Base-by-base conservation (phyloP, 2,329 filamentous ascomycete species). In the Aureobasidium vineae region DNA sequence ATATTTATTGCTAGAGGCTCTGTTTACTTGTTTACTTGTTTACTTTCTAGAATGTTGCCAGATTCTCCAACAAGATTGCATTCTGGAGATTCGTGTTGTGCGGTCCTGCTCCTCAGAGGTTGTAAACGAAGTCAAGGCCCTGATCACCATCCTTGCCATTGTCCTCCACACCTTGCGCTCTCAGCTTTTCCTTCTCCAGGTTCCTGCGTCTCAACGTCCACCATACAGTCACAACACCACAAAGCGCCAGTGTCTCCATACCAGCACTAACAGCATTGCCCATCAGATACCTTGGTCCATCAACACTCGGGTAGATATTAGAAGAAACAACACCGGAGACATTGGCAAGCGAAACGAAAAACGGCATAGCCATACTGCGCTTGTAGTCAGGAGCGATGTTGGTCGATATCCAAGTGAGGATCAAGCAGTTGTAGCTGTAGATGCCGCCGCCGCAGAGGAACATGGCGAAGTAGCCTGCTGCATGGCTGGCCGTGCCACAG, bases 381-480 rank as follows among this genome's bases (percentile, higher is more conserved):
- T 77, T 77, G 43, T 68, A 71, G 60, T 77, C 74, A 3, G 74
- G 74, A 11, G 72, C 67, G 7, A 74, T 63, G 63, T 75, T 77
- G 54, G 72, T 77, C 3, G 74, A 65, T 16, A 76, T 71, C 75
- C 75, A 77, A 15, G 71, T 74, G 13, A 74, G 66, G 38, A 71
- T 67, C 43, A 72, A 54, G 21, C 68, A 67, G 54, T 70, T 71
- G 50, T 70, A 71, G 21, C 70, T 69, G 60, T 73, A 73, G 23
- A 75, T 68, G n/a, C 73, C 70, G 41, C 67, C 66, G 16, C 68
- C 70, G 40, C 72, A 70, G 6, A 77, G 52, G 65, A 75, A 75
- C 73, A 73, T 74, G 19, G 64, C 64, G 28, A 66, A 66, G 54
- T 66, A 66, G 31, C 64, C 64, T n/a, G 54, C 64, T 33, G 47